Percentiles rank a stretch among this genome's conserved stretches.
Evolutionary conservation across 495 filamentous ascomycete genomes (phyloP).

Genomic region (Mycothermus thermophilus): DNA sequence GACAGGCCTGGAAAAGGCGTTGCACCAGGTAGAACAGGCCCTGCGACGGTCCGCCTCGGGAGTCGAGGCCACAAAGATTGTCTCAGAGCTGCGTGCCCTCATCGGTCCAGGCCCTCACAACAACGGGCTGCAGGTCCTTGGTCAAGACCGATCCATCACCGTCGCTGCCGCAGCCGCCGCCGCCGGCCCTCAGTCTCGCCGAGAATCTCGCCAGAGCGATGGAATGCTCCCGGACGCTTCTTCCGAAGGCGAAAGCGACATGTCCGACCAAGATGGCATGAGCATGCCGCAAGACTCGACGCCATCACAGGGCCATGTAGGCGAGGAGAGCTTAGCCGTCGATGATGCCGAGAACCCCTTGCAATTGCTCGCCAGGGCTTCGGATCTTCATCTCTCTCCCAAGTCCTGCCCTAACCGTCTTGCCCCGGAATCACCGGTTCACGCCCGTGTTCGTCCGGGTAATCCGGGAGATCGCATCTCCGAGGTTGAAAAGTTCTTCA

Average conservation of each 20-base stretch:
- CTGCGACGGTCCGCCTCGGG: constrained; percentile 46
- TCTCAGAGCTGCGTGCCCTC: constrained; percentile 42
- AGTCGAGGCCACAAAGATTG: constrained; percentile 39
- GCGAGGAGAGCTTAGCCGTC: constrained; percentile 36
- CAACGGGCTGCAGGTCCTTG: not conserved
- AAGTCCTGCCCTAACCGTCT: constrained; percentile 13
- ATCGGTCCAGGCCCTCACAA: constrained; percentile 22
- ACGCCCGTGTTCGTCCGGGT: constrained; percentile 11
- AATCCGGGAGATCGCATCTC: constrained; percentile 17
- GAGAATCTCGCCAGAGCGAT: constrained; percentile 9
- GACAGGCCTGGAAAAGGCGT: constrained; percentile 56
- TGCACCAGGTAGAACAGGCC: constrained; percentile 60
- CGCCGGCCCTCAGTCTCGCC: constrained; percentile 1
- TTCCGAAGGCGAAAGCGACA: constrained; percentile 20
- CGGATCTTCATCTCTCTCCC: constrained; percentile 49
- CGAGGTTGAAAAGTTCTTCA: constrained; percentile 43
- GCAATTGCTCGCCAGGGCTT: constrained; percentile 55
- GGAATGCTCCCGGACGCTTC: constrained; percentile 17
- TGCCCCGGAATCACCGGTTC: constrained; percentile 11
- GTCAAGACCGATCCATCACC: constrained; percentile 3
- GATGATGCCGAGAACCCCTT: constrained; percentile 65
- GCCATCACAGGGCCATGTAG: constrained; percentile 18
- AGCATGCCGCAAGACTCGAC: constrained; percentile 17
- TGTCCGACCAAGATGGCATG: constrained; percentile 20
- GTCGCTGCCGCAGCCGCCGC: no score